Conservation (phyloP, 1,139 yeast species). For the Debaryomyces subglobosus region DNA sequence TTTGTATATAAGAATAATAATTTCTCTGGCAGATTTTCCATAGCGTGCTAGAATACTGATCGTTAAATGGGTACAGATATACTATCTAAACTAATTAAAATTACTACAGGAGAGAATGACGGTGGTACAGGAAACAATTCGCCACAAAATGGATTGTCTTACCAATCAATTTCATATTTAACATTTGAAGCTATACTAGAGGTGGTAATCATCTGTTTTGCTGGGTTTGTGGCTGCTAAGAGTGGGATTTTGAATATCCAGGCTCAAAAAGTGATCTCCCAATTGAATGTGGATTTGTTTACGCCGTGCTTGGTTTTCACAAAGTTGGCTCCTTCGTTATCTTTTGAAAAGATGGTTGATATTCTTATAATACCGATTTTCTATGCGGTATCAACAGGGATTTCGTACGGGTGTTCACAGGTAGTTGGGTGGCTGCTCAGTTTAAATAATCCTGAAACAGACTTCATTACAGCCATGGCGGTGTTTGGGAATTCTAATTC, state of each 20-base stretch:
- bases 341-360: conserved; percentile 67
- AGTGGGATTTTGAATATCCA: conserved; percentile 58
- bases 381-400: conserved; percentile 63
- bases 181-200: conserved; percentile 81
- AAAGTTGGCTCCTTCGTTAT: conserved; percentile 75
- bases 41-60: neutral
- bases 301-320: conserved; percentile 85
- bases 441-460: conserved; percentile 66
- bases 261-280: conserved; percentile 68
- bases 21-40: neutral
- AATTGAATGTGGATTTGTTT: conserved; percentile 75
- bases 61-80: conserved; percentile 1
- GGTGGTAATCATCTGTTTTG: conserved; percentile 70
- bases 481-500: conserved; percentile 86
- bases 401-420: conserved; percentile 59
- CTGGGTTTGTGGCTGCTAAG: conserved; percentile 72
- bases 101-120: neutral
- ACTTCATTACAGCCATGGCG: conserved; percentile 87
- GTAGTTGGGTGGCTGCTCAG: conserved; percentile 48
- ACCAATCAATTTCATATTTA: conserved; percentile 57
- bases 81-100: neutral
- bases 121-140: neutral
- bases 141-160: conserved; percentile 38
- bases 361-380: conserved; percentile 75
- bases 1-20: conserved; percentile 1